These are phyloP conservation scores for Trypanosoma platydactyli DNA, from an alignment of 208 protist species.

Conservation along the genomic window DNA sequence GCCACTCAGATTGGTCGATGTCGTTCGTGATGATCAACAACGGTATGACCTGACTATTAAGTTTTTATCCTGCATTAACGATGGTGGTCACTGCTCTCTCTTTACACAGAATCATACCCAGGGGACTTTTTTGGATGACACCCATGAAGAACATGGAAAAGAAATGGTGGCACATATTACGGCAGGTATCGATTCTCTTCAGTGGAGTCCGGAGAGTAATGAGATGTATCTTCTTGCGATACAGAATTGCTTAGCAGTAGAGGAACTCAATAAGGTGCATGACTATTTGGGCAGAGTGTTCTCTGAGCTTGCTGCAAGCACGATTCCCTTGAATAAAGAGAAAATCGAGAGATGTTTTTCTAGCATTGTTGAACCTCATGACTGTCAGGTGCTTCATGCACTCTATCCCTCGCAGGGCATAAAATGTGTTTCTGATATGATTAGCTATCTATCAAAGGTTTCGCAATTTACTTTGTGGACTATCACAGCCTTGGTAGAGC, in stretches of 20 bases:
- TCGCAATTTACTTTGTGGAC: conserved; percentile 68
- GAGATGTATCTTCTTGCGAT: conserved; percentile 66
- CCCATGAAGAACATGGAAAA: conserved; percentile 44
- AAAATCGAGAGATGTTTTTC: conserved; percentile 64
- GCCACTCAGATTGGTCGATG: conserved; percentile 60
- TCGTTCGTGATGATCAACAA: conserved; percentile 62
- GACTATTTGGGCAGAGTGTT: conserved; percentile 73
- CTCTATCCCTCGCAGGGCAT: conserved; percentile 77
- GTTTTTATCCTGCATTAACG: conserved; percentile 66
- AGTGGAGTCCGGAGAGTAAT: conserved; percentile 59
- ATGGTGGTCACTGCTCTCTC: conserved; percentile 84
- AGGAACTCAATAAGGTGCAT: conserved; percentile 63
- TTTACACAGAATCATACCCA: conserved; percentile 32
- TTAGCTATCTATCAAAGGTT: conserved; percentile 76
- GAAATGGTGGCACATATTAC: conserved; percentile 77
- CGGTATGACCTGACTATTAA: conserved; percentile 51
- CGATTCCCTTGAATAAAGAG: conserved; percentile 53
- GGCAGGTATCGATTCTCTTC: conserved; percentile 56
- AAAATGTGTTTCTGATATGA: conserved; percentile 52
- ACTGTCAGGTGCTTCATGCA: conserved; percentile 61
- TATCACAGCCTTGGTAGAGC: conserved; percentile 59
- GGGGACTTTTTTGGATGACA: conserved; percentile 9
- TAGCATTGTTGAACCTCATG: conserved; percentile 48
- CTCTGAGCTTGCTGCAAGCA: conserved; percentile 36
- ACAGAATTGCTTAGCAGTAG: conserved; percentile 55